Percentiles rank a stretch among this genome's conserved stretches.
These are phyloP conservation scores for Sicyos edulis DNA, from an alignment of 306 rosid species.

Conservation along the genomic window DNA sequence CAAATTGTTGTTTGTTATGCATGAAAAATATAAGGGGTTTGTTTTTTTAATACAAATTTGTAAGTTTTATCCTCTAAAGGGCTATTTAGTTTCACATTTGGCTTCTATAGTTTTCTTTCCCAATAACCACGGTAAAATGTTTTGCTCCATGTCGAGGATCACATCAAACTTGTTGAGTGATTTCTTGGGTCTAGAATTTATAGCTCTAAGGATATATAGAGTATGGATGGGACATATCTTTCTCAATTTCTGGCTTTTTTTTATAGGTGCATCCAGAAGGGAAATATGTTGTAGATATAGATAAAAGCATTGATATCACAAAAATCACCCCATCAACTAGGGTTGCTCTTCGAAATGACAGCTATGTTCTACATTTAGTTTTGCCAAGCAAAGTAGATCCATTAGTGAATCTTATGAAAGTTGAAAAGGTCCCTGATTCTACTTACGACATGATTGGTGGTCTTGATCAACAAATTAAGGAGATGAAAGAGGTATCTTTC, in stretches of 20 bases:
- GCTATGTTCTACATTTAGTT: constrained; percentile 90
- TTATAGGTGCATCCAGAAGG: constrained; percentile 96
- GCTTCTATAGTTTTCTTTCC: background rate
- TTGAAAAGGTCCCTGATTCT: constrained; percentile 99
- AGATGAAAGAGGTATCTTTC: constrained; percentile 73
- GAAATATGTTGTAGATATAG: constrained; percentile 93
- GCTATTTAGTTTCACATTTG: background rate
- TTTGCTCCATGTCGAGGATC: background rate
- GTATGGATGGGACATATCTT: background rate
- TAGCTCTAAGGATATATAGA: background rate
- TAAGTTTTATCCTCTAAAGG: background rate
- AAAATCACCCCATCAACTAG: constrained; percentile 96
- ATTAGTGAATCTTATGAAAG: constrained; percentile 93
- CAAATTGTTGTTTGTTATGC: background rate
- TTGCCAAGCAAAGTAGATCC: constrained; percentile 99
- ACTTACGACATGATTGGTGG: constrained; percentile 99
- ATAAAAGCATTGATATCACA: constrained; percentile 84
- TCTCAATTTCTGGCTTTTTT: background rate
- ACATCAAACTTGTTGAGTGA: background rate
- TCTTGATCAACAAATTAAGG: constrained; percentile 97
- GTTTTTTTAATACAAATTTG: background rate
- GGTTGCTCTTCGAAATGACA: constrained; percentile 97
- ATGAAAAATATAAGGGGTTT: background rate
- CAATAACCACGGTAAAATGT: background rate
- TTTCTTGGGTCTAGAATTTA: background rate